Evolutionary conservation across 177 flowering plant species (phyloP).

Genomic region (Vitis hybrid): DNA sequence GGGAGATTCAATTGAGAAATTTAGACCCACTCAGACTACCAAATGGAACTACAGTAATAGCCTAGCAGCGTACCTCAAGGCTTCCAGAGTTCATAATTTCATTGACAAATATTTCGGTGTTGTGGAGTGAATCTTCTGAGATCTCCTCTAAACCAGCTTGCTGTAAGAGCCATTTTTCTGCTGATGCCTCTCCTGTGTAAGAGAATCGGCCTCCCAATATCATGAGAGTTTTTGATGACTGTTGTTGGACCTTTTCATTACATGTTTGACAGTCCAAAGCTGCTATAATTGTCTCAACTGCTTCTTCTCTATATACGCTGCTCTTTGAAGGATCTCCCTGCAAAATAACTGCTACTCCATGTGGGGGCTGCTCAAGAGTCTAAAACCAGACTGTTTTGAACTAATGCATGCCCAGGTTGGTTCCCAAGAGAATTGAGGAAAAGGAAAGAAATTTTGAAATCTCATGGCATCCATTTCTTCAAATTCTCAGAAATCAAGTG

Average conservation of each 20-base stretch:
- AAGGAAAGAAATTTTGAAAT: background rate
- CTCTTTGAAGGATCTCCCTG: constrained; percentile 54
- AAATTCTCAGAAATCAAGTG: too few species aligned
- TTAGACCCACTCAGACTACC: background rate
- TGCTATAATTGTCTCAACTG: constrained; percentile 44
- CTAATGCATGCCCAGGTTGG: background rate
- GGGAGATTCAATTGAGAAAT: too few species aligned
- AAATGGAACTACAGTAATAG: background rate
- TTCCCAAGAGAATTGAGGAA: background rate
- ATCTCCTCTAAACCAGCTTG: constrained; percentile 44
- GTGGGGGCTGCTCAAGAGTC: constrained; percentile 5
- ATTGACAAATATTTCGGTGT: constrained; percentile 19
- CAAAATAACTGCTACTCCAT: constrained; percentile 41
- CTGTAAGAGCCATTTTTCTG: constrained; percentile 54
- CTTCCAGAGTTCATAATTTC: constrained; percentile 26
- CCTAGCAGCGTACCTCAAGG: background rate
- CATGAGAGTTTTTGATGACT: constrained; percentile 55
- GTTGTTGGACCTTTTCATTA: constrained; percentile 43
- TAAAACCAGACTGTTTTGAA: background rate
- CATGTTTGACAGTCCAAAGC: constrained; percentile 36
- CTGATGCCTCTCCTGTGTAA: constrained; percentile 39
- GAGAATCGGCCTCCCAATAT: constrained; percentile 54
- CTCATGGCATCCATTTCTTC: too few species aligned
- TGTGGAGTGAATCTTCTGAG: constrained; percentile 24
- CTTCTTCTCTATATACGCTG: constrained; percentile 71